Evolutionary conservation across 2,329 filamentous ascomycete species (phyloP).

Genomic region (Ceratocystis papillata): DNA sequence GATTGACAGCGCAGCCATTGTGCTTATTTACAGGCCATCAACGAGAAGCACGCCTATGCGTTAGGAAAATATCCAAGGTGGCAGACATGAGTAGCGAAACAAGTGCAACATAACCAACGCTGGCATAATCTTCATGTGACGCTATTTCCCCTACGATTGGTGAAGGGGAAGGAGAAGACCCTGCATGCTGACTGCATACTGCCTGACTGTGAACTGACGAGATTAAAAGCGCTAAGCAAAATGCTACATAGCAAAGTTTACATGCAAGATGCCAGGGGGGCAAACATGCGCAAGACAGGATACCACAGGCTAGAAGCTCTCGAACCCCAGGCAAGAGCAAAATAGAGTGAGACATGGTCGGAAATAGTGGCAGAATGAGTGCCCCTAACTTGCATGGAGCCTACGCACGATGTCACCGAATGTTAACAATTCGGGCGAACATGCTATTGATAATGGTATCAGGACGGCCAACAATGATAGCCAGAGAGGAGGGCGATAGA

Average conservation of each 20-base stretch:
- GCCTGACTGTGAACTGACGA: neutral
- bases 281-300: neutral
- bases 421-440: neutral
- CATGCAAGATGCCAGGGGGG: neutral
- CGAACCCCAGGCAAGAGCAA: neutral
- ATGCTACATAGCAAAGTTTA: neutral
- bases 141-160: neutral
- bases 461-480: neutral
- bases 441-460: neutral
- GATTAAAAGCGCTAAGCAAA: neutral
- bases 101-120: neutral
- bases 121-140: neutral
- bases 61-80: neutral
- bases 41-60: neutral
- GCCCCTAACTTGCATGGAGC: neutral
- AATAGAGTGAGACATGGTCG: neutral
- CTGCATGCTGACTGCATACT: conserved; percentile 10
- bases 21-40: neutral
- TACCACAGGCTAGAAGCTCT: neutral
- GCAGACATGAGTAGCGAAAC: neutral
- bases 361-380: neutral
- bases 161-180: neutral
- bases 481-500: too few relatives aligned
- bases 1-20: neutral
- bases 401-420: neutral